Evolutionary conservation across 1,139 yeast species (phyloP), one percentile per base, ranked within the genome.

Genomic region (Geotrichum carabidarum): DNA sequence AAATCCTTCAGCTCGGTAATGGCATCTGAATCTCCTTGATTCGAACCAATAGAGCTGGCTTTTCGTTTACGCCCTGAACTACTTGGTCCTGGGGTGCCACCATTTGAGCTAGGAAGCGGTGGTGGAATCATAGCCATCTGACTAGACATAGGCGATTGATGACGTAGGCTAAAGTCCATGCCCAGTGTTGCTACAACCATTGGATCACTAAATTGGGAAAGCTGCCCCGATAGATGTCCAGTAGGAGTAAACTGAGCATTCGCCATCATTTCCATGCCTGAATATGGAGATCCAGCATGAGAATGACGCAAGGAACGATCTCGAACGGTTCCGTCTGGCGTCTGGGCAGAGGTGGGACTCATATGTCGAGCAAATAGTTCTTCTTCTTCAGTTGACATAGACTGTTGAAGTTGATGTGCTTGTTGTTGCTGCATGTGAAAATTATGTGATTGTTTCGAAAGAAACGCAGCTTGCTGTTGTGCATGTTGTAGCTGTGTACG

Each of bases 1-100:
- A 78, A 64, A 47, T 71, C 73, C 59, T 77, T 76, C 56, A 83
- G 69, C 57, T 81, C 83, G 14, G 65, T 59, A 57, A 78, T 81
- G 35, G 74, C 73, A 18, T 74, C 76, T 54, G 78, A 80, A 56
- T 50, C 45, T 48, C 41, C 36, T 11, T 30, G 31, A 17, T n/a
- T 14, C n/a, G 44, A 37, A 11, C 41, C 35, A 14, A 51, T 48
- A 55, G 38, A 32, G 59, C 41, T 46, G 31, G 46, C 51, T 50
- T 58, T 57, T 53, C 60, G 56, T 45, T 59, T 55, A 50, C 58
- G 38, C 37, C 53, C 54, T 8, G 49, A 22, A 15, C 55, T 42
- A 35, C 51, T 44, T 30, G 49, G 34, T 12, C 45, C 54, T 35
- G 56, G 50, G 22, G 42, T 44, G 15, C 38, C 37, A 12, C 44